Evolutionary conservation across 2,329 filamentous ascomycete species (phyloP), one percentile per base, ranked within the genome.

Genomic region (Phialemonium atrogriseum): DNA sequence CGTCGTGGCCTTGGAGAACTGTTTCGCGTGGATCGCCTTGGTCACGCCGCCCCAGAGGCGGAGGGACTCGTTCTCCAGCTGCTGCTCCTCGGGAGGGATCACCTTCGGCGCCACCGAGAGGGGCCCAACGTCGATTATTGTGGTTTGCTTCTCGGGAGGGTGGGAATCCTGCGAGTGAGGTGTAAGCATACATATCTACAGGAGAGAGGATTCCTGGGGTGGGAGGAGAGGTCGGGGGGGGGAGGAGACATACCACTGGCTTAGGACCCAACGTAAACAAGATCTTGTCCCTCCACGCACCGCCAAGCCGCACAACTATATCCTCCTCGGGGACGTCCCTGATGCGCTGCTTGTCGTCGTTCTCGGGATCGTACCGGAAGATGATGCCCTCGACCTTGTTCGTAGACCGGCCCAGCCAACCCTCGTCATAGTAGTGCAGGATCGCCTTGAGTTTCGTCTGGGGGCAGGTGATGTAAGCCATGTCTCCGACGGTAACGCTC

Each of bases 361-460:
- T 89, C 14, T 84, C 76, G 0, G 87, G 83, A 49, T 94, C 83
- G 46, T 94, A 94, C 30, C 73, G 80, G 69, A 94, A 98, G 34
- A 96, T 71, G 33, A 95, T 77, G 12, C 91, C 91, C 39, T 93
- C 78, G 21, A 98, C 81, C 51, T 82, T 87, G 59, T 96, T 94
- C 46, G 93, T 89, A 13, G 85, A 76, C 43, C 85, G 84, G 27
- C 88, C 85, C 18, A 96, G 70, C 88, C 91, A 98, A 30, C 88
- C 87, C 47, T 96, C 89, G 50, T 96, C 89, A 34, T 88, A 66
- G 54, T 98, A 98, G 48, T 93, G 80, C 27, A 98, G 62, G 41
- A 98, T 94, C 12, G 80, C 83, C 63, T 96, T 96, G 44, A 94
- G 74, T 51, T 80, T 82, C 2, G 87, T 94, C 62, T 87, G 80